phyloP scores from a whole-genome alignment of 169 alveolate genomes.

The Eimeria falciformis region DNA sequence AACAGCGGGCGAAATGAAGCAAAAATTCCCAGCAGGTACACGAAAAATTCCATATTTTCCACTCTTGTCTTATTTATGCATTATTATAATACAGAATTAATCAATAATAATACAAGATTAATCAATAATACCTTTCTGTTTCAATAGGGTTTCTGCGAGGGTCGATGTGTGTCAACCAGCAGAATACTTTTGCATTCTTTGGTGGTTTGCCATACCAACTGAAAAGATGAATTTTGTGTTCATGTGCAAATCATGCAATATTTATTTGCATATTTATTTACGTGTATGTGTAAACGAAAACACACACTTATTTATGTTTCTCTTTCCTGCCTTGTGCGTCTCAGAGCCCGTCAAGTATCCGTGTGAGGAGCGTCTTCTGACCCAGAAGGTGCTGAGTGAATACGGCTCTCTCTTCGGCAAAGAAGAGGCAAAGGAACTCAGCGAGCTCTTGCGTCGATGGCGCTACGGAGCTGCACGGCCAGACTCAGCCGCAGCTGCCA shows the following conservation, averaged over 20 bases:
- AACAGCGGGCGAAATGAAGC: background rate
- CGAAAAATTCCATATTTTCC: background rate
- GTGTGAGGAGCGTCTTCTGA: conserved; percentile 62
- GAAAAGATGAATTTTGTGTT: no score
- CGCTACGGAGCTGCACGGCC: conserved; percentile 78
- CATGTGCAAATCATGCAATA: no score
- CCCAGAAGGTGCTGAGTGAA: conserved; percentile 49
- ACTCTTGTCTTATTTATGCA: background rate
- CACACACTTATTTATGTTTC: background rate
- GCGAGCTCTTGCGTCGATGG: conserved; percentile 57
- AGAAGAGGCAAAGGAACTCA: conserved; percentile 67
- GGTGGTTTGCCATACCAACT: no score
- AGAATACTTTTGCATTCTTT: no score
- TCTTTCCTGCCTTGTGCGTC: background rate
- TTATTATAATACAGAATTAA: background rate
- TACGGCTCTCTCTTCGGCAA: conserved; percentile 54
- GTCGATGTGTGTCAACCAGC: no score
- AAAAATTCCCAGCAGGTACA: conserved; percentile 39
- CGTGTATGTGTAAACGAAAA: no score
- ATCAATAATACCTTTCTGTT: background rate
- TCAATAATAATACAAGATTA: no score
- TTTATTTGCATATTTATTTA: no score
- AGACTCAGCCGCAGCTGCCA: background rate
- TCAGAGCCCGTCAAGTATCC: conserved; percentile 73
- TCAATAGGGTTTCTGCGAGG: background rate